Evolutionary conservation across 129 eudicot species (phyloP).

Genomic region (Ambrosia artemisiifolia): DNA sequence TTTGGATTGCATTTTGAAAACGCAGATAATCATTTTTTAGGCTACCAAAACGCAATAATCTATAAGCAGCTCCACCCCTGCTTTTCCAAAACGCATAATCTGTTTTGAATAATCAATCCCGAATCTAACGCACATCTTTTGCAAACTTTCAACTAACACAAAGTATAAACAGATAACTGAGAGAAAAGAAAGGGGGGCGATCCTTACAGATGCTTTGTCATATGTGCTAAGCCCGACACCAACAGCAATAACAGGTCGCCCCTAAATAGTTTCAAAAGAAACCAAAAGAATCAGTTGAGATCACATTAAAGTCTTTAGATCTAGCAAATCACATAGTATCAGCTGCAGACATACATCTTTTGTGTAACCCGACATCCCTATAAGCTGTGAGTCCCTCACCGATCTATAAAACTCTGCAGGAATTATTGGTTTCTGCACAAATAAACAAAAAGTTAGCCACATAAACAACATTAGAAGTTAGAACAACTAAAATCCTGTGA

Average conservation of each 20-base stretch:
- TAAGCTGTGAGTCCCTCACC: conserved; percentile 82
- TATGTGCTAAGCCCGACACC: conserved; percentile 97
- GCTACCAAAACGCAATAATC: too few species aligned
- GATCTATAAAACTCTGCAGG: conserved; percentile 72
- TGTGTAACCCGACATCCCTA: conserved; percentile 90
- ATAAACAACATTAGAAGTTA: conserved; percentile 1
- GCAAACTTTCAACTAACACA: too few species aligned
- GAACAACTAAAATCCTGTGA: neutral
- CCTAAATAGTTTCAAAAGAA: conserved; percentile 40
- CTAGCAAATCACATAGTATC: neutral
- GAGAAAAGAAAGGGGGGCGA: neutral
- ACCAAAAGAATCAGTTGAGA: conserved; percentile 7
- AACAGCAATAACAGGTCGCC: conserved; percentile 87
- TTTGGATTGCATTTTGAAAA: too few species aligned
- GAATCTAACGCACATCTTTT: too few species aligned
- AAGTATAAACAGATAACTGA: too few species aligned
- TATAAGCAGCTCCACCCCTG: too few species aligned
- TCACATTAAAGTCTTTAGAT: neutral
- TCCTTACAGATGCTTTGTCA: conserved; percentile 97
- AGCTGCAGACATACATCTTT: conserved; percentile 56
- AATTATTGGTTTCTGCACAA: conserved; percentile 79
- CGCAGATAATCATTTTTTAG: too few species aligned
- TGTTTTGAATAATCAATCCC: too few species aligned
- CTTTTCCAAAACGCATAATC: too few species aligned
- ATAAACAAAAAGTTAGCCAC: conserved; percentile 18